Evolutionary conservation across 164 flowering plant species (phyloP).

Genomic region (grape (Vitis vinifera)): DNA sequence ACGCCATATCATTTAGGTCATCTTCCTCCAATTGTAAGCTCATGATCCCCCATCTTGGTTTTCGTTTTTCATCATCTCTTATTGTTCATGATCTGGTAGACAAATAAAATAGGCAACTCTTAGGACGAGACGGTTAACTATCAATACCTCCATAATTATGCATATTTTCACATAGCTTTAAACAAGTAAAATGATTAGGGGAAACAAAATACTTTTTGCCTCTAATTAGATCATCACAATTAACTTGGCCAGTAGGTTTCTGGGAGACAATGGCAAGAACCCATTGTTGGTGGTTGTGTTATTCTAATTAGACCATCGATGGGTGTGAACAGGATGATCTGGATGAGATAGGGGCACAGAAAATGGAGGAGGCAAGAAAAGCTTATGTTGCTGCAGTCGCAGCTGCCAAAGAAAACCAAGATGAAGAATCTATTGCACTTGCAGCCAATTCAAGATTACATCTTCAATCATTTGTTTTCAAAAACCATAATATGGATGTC

Average conservation of each 20-base stretch:
- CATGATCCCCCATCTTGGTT: background rate
- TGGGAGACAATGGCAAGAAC: background rate
- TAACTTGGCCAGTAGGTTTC: background rate
- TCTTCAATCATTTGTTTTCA: slow-evolving; percentile 62
- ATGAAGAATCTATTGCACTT: slow-evolving; percentile 68
- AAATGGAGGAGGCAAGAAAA: slow-evolving; percentile 76
- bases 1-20: slow-evolving; percentile 32
- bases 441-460: slow-evolving; percentile 64
- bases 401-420: slow-evolving; percentile 67
- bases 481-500: slow-evolving; percentile 7
- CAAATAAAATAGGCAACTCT: background rate
- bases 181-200: too few species aligned
- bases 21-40: slow-evolving; percentile 52
- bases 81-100: background rate
- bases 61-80: background rate
- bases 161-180: too few species aligned
- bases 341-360: slow-evolving; percentile 49
- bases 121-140: too few species aligned
- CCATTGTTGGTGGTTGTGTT: background rate
- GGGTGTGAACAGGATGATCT: slow-evolving; percentile 48
- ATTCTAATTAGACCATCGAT: background rate
- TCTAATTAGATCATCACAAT: too few species aligned
- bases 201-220: too few species aligned
- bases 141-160: too few species aligned
- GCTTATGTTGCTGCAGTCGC: slow-evolving; percentile 71